Conservation (phyloP, 2,329 filamentous ascomycete species). For the Macrophomina phaseolina region DNA sequence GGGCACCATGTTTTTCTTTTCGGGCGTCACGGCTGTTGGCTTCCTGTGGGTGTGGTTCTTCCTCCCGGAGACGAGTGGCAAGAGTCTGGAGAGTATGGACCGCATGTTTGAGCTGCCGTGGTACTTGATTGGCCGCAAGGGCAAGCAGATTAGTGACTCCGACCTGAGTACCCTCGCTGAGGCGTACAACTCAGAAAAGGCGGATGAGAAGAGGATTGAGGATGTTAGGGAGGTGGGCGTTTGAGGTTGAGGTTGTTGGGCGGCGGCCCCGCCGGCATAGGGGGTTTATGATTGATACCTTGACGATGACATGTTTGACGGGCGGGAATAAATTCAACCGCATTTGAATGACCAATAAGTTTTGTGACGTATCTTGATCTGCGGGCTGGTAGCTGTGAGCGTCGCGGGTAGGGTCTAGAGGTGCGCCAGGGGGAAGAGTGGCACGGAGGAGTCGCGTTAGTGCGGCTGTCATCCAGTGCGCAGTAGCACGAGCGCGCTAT, state of each 20-base stretch:
- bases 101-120: conserved; percentile 73
- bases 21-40: conserved; percentile 69
- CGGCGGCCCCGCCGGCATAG: not conserved
- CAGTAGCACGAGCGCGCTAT: no score
- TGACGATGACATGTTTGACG: not conserved
- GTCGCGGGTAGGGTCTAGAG: no score
- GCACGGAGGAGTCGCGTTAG: no score
- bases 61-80: conserved; percentile 73
- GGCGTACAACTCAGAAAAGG: conserved; percentile 18
- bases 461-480: no score
- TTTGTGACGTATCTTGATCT: no score
- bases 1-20: conserved; percentile 81
- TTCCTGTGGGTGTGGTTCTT: conserved; percentile 74
- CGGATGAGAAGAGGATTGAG: conserved; percentile 6
- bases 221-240: conserved; percentile 8
- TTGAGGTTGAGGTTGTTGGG: not conserved
- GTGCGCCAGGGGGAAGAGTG: no score
- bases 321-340: not conserved
- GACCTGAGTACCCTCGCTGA: conserved; percentile 18
- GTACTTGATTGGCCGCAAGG: conserved; percentile 70
- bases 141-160: conserved; percentile 28
- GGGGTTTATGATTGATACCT: not conserved
- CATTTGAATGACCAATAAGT: not conserved
- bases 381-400: no score
- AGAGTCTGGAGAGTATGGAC: conserved; percentile 71